Evolutionary conservation across 352 stramenopile genomes (phyloP).

Genomic region (Aphanomyces astaci): DNA sequence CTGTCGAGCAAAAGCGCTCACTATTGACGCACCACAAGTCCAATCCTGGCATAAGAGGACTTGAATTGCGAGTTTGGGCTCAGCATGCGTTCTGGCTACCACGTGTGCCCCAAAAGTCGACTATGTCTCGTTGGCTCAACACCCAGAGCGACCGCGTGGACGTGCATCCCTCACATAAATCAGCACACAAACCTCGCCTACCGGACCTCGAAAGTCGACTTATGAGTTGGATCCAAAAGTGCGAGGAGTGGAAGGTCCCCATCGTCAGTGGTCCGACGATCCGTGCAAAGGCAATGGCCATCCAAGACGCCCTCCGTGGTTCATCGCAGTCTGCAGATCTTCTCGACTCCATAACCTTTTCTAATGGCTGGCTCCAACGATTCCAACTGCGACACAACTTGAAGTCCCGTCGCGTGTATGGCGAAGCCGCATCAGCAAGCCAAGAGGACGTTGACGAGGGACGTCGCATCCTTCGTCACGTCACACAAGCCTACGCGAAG

Average conservation of each 20-base stretch:
- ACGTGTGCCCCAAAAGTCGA: conserved; percentile 1
- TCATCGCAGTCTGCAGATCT: neutral
- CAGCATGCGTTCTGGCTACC: neutral
- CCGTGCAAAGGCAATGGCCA: neutral
- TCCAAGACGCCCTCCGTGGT: neutral
- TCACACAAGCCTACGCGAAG: neutral
- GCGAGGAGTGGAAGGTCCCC: conserved; percentile 1
- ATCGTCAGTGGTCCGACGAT: neutral
- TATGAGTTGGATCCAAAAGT: neutral
- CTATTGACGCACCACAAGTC: neutral
- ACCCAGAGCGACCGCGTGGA: neutral
- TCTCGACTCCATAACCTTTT: neutral
- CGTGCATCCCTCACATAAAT: conserved; percentile 5
- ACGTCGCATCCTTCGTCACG: neutral
- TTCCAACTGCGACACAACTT: conserved; percentile 9
- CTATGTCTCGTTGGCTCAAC: neutral
- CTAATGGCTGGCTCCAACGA: neutral
- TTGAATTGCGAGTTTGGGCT: neutral
- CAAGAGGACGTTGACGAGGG: neutral
- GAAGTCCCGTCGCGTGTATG: neutral
- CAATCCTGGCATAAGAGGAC: conserved; percentile 3
- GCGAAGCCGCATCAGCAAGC: neutral
- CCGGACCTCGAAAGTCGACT: neutral
- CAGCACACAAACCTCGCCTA: neutral
- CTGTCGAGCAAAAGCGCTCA: conserved; percentile 2